Conservation (phyloP, 805 yeast genomes). For the Kluyveromyces aestuarii region DNA sequence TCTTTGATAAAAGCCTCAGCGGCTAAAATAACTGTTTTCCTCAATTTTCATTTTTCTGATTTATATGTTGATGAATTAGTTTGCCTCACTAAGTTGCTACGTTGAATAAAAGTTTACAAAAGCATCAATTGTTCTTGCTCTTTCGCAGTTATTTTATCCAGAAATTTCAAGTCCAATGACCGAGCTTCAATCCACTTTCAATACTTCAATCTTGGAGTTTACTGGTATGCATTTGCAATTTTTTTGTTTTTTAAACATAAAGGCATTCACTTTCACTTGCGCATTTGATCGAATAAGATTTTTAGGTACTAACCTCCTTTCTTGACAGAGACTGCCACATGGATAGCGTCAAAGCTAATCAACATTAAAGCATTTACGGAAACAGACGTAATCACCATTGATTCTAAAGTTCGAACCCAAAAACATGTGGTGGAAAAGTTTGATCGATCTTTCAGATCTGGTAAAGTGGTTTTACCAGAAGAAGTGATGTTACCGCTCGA, state of each 20-base stretch:
- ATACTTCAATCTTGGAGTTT: conserved; percentile 14
- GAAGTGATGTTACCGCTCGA: conserved; percentile 20
- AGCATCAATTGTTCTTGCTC: too few species aligned
- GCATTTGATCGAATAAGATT: not conserved
- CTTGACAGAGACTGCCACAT: conserved; percentile 12
- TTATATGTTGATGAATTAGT: too few species aligned
- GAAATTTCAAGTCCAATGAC: conserved; percentile 2
- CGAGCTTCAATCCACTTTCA: conserved; percentile 12
- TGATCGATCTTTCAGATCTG: conserved; percentile 21
- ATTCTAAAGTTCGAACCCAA: conserved; percentile 14
- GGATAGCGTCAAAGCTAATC: conserved; percentile 13
- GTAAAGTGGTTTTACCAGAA: conserved; percentile 11
- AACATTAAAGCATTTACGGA: not conserved
- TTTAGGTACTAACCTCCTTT: not conserved
- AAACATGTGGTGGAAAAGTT: conserved; percentile 28
- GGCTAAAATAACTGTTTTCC: too few species aligned
- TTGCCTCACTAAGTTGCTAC: too few species aligned
- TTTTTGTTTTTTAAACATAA: not conserved
- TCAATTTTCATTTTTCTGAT: too few species aligned
- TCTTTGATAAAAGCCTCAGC: too few species aligned
- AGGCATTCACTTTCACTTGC: not conserved
- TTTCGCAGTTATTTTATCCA: too few species aligned
- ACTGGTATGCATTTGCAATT: conserved; percentile 10
- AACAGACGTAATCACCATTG: conserved; percentile 3
- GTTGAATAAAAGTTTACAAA: too few species aligned